Evolutionary conservation across 1,284 basidiomycete genomes (phyloP).

Genomic region (Tylopilus sp.): DNA sequence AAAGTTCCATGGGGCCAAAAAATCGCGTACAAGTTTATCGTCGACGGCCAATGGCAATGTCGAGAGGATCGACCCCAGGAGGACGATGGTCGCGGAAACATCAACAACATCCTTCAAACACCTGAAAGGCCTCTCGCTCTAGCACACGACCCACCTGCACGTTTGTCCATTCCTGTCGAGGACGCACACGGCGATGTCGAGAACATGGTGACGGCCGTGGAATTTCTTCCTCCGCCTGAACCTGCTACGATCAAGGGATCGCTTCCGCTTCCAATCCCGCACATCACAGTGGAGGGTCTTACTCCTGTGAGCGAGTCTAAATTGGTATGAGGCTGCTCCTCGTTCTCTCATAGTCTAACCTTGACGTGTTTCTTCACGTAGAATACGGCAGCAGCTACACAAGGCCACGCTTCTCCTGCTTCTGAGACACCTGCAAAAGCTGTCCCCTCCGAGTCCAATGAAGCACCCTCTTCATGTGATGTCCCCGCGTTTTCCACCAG

Average conservation of each 20-base stretch:
- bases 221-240: conserved; percentile 22
- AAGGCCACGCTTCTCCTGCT: conserved; percentile 16
- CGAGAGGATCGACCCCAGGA: conserved; percentile 60
- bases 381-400: conserved; percentile 28
- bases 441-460: neutral
- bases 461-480: conserved; percentile 7
- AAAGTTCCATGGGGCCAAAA: conserved; percentile 64
- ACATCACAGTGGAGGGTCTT: conserved; percentile 38
- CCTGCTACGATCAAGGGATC: conserved; percentile 3
- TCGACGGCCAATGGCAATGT: conserved; percentile 69
- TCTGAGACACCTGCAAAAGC: neutral
- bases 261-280: conserved; percentile 14
- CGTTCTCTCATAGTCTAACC: neutral
- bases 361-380: conserved; percentile 1
- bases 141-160: conserved; percentile 4
- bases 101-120: conserved; percentile 71
- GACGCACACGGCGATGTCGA: conserved; percentile 18
- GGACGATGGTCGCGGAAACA: conserved; percentile 58
- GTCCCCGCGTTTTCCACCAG: conserved; percentile 41
- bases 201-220: conserved; percentile 29
- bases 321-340: conserved; percentile 12
- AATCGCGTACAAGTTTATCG: conserved; percentile 74
- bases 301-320: conserved; percentile 21
- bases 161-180: conserved; percentile 18
- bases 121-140: conserved; percentile 49